Evolutionary conservation across 2,329 filamentous ascomycete genomes (phyloP), one percentile per base, ranked within the genome.

Genomic region (Lachnellula subtilissima): DNA sequence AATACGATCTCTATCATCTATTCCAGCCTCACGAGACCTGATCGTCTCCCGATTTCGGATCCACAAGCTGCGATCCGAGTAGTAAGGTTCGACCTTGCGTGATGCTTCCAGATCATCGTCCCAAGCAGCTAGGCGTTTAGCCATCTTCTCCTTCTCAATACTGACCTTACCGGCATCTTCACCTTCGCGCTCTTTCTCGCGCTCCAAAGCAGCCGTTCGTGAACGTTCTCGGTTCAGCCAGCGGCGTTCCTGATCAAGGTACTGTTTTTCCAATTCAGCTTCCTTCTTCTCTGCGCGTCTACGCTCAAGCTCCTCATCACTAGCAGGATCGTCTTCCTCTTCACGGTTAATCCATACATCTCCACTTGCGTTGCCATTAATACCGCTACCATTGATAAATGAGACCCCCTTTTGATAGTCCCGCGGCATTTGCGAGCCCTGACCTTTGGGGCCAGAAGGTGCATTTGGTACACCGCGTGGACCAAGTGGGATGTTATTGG

Each of bases 151-250:
- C 57, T 80, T 83, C 52, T 83, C 81, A 48, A 84, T 80, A 59
- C 86, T 81, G 2, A 82, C 72, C 17, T 84, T 84, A 23, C 83
- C 83, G 3, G 83, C 81, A 63, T 96, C 89, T 50, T 89, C 85
- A 59, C 84, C 84, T 67, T 96, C 90, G 11, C 91, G 86, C 28
- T 87, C 87, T 64, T 84, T 86, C 68, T 97, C 92, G 57, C 94
- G 85, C 63, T 96, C 88, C 22, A 97, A 76, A 0, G 94, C 93
- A 4, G 90, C 89, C 14, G 89, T 88, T 42, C 91, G 83, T 58
- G 88, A 88, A 53, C 88, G 84, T 71, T 99, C 94, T 46, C 92
- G 85, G 69, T 95, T 96, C 25, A 91, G 78, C 93, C 93, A 97
- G 60, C 91, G 87, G 32, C 91, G 85, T 70, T 97, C 91, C 45